These are phyloP conservation scores for Ampelomyces quisqualis DNA, from an alignment of 2,329 filamentous ascomycete genomes.

Conservation along the genomic window DNA sequence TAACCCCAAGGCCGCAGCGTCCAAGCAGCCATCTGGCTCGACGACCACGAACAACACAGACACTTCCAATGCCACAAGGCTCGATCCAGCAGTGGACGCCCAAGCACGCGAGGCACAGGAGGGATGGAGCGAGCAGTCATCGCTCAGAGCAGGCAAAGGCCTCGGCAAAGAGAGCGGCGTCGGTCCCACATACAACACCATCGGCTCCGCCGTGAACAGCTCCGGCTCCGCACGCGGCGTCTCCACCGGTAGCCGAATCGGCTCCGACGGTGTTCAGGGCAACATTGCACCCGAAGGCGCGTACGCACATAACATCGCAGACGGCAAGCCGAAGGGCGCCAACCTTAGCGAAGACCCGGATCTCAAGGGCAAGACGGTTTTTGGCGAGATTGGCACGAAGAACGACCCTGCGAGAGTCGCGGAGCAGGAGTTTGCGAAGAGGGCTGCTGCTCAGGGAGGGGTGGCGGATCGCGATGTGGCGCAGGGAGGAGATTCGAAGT, in stretches of 20 bases:
- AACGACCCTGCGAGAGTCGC: constrained; percentile 58
- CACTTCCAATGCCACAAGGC: constrained; percentile 54
- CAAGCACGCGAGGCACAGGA: constrained; percentile 48
- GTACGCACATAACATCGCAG: constrained; percentile 32
- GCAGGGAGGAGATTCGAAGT: constrained; percentile 24
- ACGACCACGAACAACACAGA: constrained; percentile 60
- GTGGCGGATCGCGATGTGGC: constrained; percentile 20
- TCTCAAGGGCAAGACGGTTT: constrained; percentile 23
- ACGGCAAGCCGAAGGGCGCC: constrained; percentile 52
- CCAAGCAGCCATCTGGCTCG: constrained; percentile 52
- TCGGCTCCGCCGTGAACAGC: constrained; percentile 17
- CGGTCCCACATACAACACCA: constrained; percentile 39
- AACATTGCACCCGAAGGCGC: constrained; percentile 43
- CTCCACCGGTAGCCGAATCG: constrained; percentile 34
- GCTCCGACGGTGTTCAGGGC: constrained; percentile 29
- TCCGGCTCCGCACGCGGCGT: constrained; percentile 30
- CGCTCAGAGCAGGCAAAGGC: constrained; percentile 45
- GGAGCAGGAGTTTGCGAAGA: constrained; percentile 41
- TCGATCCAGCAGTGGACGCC: constrained; percentile 52
- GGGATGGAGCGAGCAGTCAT: constrained; percentile 43
- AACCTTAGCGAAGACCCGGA: constrained; percentile 51
- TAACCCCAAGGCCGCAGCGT: constrained; percentile 58
- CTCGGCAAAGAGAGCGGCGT: constrained; percentile 41
- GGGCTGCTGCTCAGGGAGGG: constrained; percentile 34
- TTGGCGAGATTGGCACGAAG: constrained; percentile 53